A percentile compares a stretch with the other conserved stretches of the same genome.
Evolutionary conservation across 108 stramenopile genomes (phyloP).

Genomic region (Poteriospumella lacustris): DNA sequence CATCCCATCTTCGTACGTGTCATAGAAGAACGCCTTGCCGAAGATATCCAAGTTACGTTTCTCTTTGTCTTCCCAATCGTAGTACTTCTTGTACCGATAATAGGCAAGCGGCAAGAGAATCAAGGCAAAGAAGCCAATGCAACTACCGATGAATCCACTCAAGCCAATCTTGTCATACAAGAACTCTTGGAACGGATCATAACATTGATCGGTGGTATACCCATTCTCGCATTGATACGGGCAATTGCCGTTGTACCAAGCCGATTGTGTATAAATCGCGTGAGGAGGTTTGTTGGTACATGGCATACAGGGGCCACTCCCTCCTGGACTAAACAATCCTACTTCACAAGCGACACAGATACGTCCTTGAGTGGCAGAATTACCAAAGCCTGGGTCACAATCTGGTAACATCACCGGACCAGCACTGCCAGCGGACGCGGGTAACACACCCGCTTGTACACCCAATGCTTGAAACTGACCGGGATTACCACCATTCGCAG

Average conservation of each 20-base stretch:
- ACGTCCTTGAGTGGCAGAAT: not conserved
- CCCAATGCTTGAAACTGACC: not conserved
- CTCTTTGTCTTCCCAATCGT: not conserved
- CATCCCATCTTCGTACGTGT: no score
- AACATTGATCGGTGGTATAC: constrained; percentile 1
- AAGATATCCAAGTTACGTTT: not conserved
- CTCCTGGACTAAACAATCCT: not conserved
- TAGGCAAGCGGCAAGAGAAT: not conserved
- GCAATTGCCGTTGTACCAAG: not conserved
- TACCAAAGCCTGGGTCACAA: constrained; percentile 9
- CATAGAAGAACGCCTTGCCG: no score
- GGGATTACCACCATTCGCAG: not conserved
- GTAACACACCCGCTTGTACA: not conserved
- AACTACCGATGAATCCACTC: not conserved
- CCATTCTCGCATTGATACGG: not conserved
- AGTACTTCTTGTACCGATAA: not conserved
- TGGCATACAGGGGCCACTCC: not conserved
- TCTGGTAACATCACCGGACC: not conserved
- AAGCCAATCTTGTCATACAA: not conserved
- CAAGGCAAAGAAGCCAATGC: not conserved
- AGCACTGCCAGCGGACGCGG: not conserved
- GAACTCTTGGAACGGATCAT: not conserved
- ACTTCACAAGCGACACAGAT: not conserved
- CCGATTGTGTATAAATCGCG: not conserved
- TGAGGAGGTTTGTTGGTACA: constrained; percentile 4